Conservation (phyloP, 2,329 filamentous ascomycete genomes). For the Trichoderma polysporum region DNA sequence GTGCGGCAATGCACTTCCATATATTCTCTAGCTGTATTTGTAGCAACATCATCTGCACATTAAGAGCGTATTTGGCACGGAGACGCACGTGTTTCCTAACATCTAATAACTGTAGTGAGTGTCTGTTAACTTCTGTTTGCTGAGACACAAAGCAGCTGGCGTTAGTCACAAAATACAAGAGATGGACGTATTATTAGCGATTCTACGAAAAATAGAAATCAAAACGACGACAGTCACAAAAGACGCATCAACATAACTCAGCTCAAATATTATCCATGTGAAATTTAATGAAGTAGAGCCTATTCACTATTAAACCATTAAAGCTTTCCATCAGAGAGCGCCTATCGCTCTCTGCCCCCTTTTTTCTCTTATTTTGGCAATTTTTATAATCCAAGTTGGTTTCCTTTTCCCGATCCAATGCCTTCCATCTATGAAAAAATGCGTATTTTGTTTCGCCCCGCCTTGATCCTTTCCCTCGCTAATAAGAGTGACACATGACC, state of each 20-base stretch:
- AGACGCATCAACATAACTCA: neutral
- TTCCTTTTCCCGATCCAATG: neutral
- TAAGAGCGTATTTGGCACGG: neutral
- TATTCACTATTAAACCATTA: neutral
- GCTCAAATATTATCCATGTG: neutral
- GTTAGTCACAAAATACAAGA: no score
- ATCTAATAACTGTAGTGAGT: neutral
- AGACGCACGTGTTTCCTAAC: neutral
- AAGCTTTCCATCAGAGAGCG: constrained; percentile 1
- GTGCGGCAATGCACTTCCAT: neutral
- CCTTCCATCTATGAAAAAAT: neutral
- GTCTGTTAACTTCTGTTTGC: neutral
- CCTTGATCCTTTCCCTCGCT: constrained; percentile 1
- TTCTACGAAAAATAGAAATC: neutral
- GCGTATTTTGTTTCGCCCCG: neutral
- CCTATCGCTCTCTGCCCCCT: neutral
- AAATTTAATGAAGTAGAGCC: neutral
- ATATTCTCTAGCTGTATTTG: neutral
- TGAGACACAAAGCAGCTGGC: no score
- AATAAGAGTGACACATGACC: neutral
- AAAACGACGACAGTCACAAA: neutral
- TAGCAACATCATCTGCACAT: neutral
- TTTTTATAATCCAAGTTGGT: neutral
- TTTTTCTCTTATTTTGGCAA: neutral
- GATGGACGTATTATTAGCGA: no score